These are phyloP conservation scores for Aphanomyces euteiches DNA, from an alignment of 352 stramenopile species.

Conservation along the genomic window DNA sequence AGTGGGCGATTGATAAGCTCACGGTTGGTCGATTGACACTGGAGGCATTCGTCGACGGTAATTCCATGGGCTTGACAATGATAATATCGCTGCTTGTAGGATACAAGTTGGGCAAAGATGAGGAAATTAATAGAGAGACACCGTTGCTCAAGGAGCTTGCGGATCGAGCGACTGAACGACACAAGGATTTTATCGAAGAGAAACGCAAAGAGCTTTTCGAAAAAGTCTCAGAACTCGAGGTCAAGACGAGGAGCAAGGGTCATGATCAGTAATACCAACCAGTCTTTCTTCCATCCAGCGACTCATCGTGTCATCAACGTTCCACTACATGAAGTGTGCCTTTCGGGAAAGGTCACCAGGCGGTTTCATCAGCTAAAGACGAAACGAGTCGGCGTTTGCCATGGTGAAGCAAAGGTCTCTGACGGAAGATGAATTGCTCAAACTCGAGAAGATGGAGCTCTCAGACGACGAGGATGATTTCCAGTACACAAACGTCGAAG, in stretches of 20 bases:
- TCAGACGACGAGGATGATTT: conserved; percentile 86
- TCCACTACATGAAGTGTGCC: no score
- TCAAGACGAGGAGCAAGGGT: background rate
- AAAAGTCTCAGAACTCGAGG: conserved; percentile 13
- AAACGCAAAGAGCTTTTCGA: conserved; percentile 7
- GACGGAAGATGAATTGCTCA: conserved; percentile 66
- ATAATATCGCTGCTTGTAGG: background rate
- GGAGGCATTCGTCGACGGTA: conserved; percentile 72
- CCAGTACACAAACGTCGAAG: conserved; percentile 73
- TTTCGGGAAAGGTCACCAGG: no score
- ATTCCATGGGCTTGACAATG: background rate
- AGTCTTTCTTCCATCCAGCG: background rate
- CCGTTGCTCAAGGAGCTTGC: conserved; percentile 69
- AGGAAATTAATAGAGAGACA: conserved; percentile 70
- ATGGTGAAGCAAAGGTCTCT: conserved; percentile 18
- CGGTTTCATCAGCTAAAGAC: no score
- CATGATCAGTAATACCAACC: no score
- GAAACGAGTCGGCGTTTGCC: conserved; percentile 1
- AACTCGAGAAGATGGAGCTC: conserved; percentile 81
- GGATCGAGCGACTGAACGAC: conserved; percentile 68
- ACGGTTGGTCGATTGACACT: conserved; percentile 75
- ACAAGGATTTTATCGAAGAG: conserved; percentile 59
- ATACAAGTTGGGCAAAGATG: conserved; percentile 71
- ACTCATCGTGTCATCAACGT: background rate
- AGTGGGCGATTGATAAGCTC: conserved; percentile 80